Evolutionary conservation across 805 yeast species (phyloP).

Genomic region (Candida alai): DNA sequence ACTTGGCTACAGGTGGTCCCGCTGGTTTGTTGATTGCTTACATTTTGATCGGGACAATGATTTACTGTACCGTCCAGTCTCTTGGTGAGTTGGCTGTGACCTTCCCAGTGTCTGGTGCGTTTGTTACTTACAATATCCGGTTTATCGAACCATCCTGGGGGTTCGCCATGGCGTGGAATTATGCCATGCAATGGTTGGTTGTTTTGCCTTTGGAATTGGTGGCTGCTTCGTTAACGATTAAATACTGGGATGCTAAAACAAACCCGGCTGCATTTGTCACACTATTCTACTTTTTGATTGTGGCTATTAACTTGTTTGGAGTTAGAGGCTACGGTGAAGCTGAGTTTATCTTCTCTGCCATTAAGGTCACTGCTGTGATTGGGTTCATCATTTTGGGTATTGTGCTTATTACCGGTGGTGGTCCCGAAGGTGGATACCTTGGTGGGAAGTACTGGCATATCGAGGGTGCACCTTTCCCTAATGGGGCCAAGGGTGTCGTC

Average conservation of each 20-base stretch:
- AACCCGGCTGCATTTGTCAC: constrained; percentile 59
- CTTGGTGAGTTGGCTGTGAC: constrained; percentile 59
- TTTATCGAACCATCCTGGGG: constrained; percentile 61
- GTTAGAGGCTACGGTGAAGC: constrained; percentile 56
- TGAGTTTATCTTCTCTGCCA: constrained; percentile 46
- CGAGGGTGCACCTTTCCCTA: constrained; percentile 49
- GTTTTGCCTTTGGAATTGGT: constrained; percentile 55
- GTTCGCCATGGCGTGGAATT: constrained; percentile 38
- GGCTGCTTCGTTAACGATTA: constrained; percentile 52
- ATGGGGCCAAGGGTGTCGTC: constrained; percentile 39
- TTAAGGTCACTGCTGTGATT: constrained; percentile 46
- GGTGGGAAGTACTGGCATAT: constrained; percentile 47
- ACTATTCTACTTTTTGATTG: constrained; percentile 44
- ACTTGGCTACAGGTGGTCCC: constrained; percentile 65
- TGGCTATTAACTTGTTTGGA: constrained; percentile 48
- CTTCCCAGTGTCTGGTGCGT: constrained; percentile 64
- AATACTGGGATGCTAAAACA: constrained; percentile 48
- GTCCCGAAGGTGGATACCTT: constrained; percentile 43
- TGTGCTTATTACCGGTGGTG: constrained; percentile 50
- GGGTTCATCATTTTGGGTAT: constrained; percentile 47
- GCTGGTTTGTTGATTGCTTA: constrained; percentile 62
- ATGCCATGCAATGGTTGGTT: constrained; percentile 29
- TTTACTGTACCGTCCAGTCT: constrained; percentile 52
- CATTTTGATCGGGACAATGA: constrained; percentile 52
- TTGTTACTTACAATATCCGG: constrained; percentile 53